Evolutionary conservation across 257 asterid genomes (phyloP).

Genomic region (Nicotiana benthamiana): DNA sequence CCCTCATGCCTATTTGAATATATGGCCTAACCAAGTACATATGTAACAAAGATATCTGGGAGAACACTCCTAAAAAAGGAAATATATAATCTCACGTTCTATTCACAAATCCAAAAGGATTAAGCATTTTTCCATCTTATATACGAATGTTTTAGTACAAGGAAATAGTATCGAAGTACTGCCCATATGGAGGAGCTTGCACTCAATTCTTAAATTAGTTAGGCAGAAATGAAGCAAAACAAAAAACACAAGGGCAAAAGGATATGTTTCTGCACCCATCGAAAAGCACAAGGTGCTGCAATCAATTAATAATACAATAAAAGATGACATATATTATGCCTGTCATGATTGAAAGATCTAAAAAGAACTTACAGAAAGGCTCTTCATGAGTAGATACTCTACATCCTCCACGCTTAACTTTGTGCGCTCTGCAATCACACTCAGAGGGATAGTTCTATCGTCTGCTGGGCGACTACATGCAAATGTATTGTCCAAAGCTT

Average conservation of each 20-base stretch:
- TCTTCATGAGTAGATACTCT: slow-evolving; percentile 92
- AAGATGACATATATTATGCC: background rate
- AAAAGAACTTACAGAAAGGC: slow-evolving; percentile 76
- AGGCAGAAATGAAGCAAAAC: background rate
- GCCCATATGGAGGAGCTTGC: too few relatives aligned
- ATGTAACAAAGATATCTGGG: background rate
- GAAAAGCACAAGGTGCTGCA: background rate
- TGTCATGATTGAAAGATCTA: background rate
- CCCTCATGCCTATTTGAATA: background rate
- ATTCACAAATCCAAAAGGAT: background rate
- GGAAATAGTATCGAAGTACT: too few relatives aligned
- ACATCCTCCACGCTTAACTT: slow-evolving; percentile 87
- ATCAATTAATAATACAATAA: background rate
- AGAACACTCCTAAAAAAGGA: background rate
- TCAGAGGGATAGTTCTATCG: slow-evolving; percentile 82
- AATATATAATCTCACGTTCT: background rate
- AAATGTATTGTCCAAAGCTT: background rate
- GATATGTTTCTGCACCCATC: background rate
- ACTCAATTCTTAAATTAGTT: background rate
- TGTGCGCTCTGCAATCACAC: slow-evolving; percentile 75
- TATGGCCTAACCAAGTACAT: background rate
- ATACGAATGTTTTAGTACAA: too few relatives aligned
- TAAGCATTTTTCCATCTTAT: too few relatives aligned
- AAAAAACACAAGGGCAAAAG: background rate
- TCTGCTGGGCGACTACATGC: slow-evolving; percentile 88